Conservation (phyloP, 2,329 filamentous ascomycete genomes). For the Arachnomyces sp. region DNA sequence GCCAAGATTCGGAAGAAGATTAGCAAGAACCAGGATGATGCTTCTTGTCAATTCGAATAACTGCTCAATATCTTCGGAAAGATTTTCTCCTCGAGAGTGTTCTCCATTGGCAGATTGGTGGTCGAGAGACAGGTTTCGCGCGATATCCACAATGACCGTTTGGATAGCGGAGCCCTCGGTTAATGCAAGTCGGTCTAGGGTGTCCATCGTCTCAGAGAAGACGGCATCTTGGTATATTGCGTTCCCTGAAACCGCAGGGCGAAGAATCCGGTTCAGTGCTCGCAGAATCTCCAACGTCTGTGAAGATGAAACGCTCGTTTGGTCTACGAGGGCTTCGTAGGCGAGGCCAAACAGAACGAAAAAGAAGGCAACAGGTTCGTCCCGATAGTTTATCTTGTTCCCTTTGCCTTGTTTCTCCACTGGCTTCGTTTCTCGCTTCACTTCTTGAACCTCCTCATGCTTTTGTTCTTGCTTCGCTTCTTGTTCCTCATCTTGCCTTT, state of each 20-base stretch:
- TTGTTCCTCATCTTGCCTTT: no score
- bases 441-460: background rate
- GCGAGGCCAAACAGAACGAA: conserved; percentile 95
- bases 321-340: conserved; percentile 86
- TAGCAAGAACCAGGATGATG: conserved; percentile 85
- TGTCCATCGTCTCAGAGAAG: conserved; percentile 94
- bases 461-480: conserved; percentile 1
- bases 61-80: conserved; percentile 96
- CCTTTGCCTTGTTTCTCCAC: conserved; percentile 49
- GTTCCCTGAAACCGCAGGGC: conserved; percentile 88
- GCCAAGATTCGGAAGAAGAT: conserved; percentile 66
- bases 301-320: conserved; percentile 59
- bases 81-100: conserved; percentile 59
- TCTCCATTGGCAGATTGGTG: conserved; percentile 78
- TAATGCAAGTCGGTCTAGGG: conserved; percentile 82
- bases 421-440: conserved; percentile 18
- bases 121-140: conserved; percentile 76
- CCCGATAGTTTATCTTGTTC: conserved; percentile 89
- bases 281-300: conserved; percentile 82
- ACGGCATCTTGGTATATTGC: conserved; percentile 94
- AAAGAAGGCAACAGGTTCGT: conserved; percentile 97
- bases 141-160: conserved; percentile 86
- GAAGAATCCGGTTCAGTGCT: conserved; percentile 88
- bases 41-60: conserved; percentile 94
- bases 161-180: conserved; percentile 87